Percentiles rank a stretch among this genome's conserved stretches.
Evolutionary conservation across 148 eudicot species (phyloP).

Genomic region (Bassia scoparia): DNA sequence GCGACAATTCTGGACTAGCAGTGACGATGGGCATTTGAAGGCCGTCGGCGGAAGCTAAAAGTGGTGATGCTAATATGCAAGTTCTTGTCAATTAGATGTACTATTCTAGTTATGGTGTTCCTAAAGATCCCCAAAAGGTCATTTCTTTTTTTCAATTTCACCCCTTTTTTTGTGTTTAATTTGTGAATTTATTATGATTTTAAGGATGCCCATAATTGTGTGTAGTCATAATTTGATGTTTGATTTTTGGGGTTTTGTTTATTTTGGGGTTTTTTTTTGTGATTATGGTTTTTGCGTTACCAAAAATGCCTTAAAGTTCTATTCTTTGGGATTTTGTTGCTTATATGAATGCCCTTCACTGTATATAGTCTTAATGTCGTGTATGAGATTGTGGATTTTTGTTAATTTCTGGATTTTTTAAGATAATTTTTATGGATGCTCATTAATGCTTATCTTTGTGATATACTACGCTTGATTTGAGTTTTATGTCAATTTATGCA

Average conservation of each 20-base stretch:
- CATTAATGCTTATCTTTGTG: background rate
- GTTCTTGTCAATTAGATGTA: constrained; percentile 85
- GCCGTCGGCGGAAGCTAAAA: constrained; percentile 73
- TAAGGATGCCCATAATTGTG: constrained; percentile 5
- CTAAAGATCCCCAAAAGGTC: constrained; percentile 67
- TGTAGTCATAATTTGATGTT: background rate
- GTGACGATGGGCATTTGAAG: too few species aligned
- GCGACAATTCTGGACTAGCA: too few species aligned
- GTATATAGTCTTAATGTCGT: background rate
- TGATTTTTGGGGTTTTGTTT: background rate
- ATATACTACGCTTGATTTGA: background rate
- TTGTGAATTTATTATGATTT: background rate
- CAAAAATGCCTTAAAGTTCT: too few species aligned
- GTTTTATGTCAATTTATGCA: background rate
- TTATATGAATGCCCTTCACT: background rate
- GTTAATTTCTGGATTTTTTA: background rate
- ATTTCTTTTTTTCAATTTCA: background rate
- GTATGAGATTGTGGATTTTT: background rate
- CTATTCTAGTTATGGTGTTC: constrained; percentile 58
- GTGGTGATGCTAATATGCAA: constrained; percentile 71
- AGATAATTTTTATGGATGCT: background rate
- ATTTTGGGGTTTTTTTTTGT: background rate
- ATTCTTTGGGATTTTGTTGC: background rate
- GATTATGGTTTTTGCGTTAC: background rate
- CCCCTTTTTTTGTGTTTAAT: background rate